A percentile compares a stretch with the other conserved stretches of the same genome.
phyloP scores from a whole-genome alignment of 495 filamentous ascomycete genomes.

The Geoglossum glabrum region DNA sequence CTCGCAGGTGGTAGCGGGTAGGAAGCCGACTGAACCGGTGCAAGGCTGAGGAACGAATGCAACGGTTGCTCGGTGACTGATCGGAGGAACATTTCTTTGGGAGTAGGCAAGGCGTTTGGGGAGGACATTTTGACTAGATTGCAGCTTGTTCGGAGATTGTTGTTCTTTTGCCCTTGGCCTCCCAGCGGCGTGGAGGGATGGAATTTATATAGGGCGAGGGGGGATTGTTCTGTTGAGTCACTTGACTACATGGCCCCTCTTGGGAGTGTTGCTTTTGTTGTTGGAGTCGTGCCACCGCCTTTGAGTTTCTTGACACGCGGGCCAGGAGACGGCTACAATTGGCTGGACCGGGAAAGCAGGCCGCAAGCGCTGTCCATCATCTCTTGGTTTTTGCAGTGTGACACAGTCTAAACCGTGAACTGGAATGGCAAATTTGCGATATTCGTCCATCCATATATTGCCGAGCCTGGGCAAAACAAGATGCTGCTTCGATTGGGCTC shows the following conservation, averaged over 20 bases:
- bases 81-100: background rate
- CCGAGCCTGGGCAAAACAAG: background rate
- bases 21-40: slow-evolving; percentile 1
- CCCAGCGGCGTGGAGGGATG: background rate
- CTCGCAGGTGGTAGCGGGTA: background rate
- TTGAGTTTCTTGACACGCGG: background rate
- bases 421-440: background rate
- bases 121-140: background rate
- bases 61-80: background rate
- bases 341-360: background rate
- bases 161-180: background rate
- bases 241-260: background rate
- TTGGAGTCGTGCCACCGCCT: background rate
- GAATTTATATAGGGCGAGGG: background rate
- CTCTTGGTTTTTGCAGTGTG: background rate
- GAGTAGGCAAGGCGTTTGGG: background rate
- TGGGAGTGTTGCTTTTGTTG: background rate
- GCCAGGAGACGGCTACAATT: background rate
- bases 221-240: background rate
- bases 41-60: background rate
- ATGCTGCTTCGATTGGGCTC: background rate
- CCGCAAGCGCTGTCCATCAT: background rate
- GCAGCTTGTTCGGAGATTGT: background rate
- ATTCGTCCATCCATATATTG: background rate
- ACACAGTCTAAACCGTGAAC: background rate